Evolutionary conservation across 768 basidiomycete genomes (phyloP), one percentile per base, ranked within the genome.

Genomic region (Trametes gibbosa): DNA sequence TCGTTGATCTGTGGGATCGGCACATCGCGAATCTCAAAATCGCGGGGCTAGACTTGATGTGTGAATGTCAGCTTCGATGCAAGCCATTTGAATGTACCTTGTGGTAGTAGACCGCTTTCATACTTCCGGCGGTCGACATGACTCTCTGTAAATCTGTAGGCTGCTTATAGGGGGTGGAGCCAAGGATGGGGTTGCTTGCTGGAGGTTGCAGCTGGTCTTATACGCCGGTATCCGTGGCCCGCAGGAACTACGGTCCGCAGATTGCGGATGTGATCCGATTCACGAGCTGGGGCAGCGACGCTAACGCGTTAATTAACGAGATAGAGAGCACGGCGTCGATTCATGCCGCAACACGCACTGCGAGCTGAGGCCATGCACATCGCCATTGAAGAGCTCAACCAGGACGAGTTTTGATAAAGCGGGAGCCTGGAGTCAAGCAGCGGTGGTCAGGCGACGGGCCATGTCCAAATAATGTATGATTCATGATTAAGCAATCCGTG

Each of bases 1-100:
- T 87, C 85, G 34, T 79, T 79, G 59, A 82, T 76, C 58, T 80
- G 59, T 7, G 89, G 89, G 55, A 90, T 82, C 5, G 86, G 84
- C 8, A 90, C 87, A 39, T 84, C 73, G 65, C 77, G 84, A 58
- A 90, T 77, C 56, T 83, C 81, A 64, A 90, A 91, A 50, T 89
- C 72, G 65, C 76, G 74, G 53, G 89, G 84, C 86, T 89, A 66
- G 8, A 19, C 19, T 6, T 10, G n/a, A 13, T 4, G 23, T 21
- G 19, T 7, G 43, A 24, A 34, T 45, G 37, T 49, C 5, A 46
- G 21, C 10, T 16, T 6, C 34, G 10, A 16, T 19, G 1, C 27
- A 4, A 35, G 19, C 23, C 1, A 8, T 16, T 19, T 17, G n/a
- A 32, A 37, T 46, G 0, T 27, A 66, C 65, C 54, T 55, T 54